A percentile compares a stretch with the other conserved stretches of the same genome.
phyloP scores from a whole-genome alignment of 257 asterid species.

The Gentiana macrophylla region DNA sequence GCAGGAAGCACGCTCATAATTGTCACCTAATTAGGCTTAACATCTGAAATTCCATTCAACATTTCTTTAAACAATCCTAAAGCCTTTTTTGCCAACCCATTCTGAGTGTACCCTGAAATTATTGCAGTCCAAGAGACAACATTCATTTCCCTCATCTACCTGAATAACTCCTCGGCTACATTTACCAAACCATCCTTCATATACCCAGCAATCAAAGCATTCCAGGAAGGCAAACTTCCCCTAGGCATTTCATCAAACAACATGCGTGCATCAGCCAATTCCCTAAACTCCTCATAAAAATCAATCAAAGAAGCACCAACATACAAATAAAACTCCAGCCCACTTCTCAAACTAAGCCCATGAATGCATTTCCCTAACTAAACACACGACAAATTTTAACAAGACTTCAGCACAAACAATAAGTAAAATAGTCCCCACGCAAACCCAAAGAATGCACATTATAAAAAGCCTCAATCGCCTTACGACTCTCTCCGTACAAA shows the following conservation, averaged over 20 bases:
- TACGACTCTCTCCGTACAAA: constrained; percentile 26
- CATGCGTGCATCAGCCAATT: constrained; percentile 31
- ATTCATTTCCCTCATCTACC: constrained; percentile 38
- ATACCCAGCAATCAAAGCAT: constrained; percentile 58
- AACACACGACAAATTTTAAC: background rate
- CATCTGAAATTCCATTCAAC: constrained; percentile 30
- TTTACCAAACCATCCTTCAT: constrained; percentile 54
- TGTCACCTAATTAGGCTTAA: constrained; percentile 83
- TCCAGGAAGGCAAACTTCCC: constrained; percentile 62
- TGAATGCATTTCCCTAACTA: constrained; percentile 42
- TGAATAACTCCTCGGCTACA: constrained; percentile 47
- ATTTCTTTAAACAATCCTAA: constrained; percentile 16
- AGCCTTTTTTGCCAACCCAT: constrained; percentile 41
- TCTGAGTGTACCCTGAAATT: constrained; percentile 85
- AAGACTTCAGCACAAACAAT: constrained; percentile 55
- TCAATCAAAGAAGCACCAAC: constrained; percentile 63
- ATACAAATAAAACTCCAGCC: constrained; percentile 34
- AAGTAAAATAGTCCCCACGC: constrained; percentile 65
- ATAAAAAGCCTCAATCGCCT: constrained; percentile 18
- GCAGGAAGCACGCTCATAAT: constrained; percentile 77
- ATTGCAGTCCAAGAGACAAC: constrained; percentile 83
- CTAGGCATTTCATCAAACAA: constrained; percentile 65
- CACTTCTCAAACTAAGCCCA: constrained; percentile 9
- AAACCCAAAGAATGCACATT: constrained; percentile 38
- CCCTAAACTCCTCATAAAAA: constrained; percentile 66